Evolutionary conservation across 1,139 yeast genomes (phyloP).

Genomic region (Saccharomyces hybrid): DNA sequence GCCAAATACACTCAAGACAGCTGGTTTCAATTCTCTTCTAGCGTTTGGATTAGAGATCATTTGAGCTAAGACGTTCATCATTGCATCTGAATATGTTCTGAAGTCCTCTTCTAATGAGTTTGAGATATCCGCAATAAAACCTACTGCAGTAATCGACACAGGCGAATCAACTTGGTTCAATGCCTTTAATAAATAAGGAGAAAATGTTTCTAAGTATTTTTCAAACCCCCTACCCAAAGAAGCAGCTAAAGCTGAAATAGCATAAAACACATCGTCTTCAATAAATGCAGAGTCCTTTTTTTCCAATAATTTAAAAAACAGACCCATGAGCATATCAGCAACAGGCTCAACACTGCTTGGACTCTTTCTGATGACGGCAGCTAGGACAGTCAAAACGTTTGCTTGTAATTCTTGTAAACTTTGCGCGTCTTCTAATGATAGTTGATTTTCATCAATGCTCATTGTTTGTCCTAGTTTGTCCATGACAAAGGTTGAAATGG

Average conservation of each 20-base stretch:
- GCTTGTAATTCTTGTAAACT: constrained; percentile 85
- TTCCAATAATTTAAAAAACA: constrained; percentile 62
- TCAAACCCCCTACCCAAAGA: constrained; percentile 64
- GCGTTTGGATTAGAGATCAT: constrained; percentile 59
- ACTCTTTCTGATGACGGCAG: constrained; percentile 80
- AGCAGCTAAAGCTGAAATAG: constrained; percentile 81
- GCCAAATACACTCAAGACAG: constrained; percentile 90
- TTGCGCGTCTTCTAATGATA: constrained; percentile 61
- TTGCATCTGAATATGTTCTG: constrained; percentile 64
- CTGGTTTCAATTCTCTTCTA: constrained; percentile 75
- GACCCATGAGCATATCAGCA: constrained; percentile 76
- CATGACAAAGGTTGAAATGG: constrained; percentile 68
- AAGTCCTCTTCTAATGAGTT: constrained; percentile 75
- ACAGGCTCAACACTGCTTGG: constrained; percentile 59
- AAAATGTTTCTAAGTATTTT: constrained; percentile 70
- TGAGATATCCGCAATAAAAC: constrained; percentile 94
- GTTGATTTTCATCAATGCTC: constrained; percentile 44
- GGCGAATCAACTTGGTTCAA: constrained; percentile 76
- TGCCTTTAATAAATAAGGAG: constrained; percentile 74
- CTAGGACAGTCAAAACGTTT: constrained; percentile 75
- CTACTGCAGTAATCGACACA: constrained; percentile 81
- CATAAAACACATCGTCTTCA: constrained; percentile 90
- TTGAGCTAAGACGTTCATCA: constrained; percentile 75
- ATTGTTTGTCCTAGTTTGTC: constrained; percentile 63
- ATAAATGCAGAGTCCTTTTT: constrained; percentile 64